Evolutionary conservation across 345 rosid species (phyloP).

Genomic region (Durio zibethinus): DNA sequence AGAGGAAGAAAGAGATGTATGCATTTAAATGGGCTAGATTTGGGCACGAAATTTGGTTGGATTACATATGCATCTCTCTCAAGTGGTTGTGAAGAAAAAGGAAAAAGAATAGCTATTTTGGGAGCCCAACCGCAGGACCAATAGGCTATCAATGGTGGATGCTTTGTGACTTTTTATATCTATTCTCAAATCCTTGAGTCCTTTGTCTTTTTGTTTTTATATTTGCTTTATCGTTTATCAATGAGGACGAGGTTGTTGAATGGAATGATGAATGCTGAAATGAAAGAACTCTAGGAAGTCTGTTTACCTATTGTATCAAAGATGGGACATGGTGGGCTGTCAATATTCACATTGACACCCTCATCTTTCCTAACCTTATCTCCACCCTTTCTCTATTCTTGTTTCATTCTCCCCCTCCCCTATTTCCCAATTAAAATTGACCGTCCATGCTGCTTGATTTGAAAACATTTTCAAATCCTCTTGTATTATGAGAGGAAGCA

Average conservation of each 20-base stretch:
- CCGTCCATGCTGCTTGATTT: background rate
- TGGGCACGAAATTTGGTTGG: background rate
- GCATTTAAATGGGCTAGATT: background rate
- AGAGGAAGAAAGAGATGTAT: too few species aligned
- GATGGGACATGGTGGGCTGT: constrained; percentile 23
- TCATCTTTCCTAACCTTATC: background rate
- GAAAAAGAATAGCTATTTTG: too few species aligned
- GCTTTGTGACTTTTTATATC: background rate
- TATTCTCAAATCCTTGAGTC: background rate
- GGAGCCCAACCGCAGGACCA: background rate
- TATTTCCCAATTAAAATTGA: background rate
- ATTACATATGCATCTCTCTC: too few species aligned
- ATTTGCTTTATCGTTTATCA: background rate
- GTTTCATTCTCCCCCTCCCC: background rate
- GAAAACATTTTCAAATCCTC: background rate
- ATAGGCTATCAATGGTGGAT: background rate
- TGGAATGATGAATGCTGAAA: background rate
- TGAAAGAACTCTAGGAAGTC: too few species aligned
- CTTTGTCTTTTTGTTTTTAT: background rate
- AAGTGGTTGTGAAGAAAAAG: too few species aligned
- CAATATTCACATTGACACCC: background rate
- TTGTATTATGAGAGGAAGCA: too few species aligned
- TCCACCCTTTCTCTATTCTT: background rate
- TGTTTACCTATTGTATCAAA: too few species aligned
- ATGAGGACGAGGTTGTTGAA: background rate